phyloP scores from a whole-genome alignment of 2,329 filamentous ascomycete genomes.

The Coniochaeta pulveracea region DNA sequence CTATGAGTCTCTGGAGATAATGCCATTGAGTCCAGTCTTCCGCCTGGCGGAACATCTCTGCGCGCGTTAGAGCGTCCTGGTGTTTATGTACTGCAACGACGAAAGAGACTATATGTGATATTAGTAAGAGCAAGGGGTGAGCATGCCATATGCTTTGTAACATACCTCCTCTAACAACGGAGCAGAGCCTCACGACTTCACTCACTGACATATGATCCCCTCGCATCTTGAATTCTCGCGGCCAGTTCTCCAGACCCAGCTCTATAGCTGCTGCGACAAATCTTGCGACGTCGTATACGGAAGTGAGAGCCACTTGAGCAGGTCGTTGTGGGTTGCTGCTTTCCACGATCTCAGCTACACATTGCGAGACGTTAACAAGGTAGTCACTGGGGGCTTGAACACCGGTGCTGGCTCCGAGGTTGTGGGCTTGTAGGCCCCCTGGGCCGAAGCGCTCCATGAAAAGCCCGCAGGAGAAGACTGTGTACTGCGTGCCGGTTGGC shows the following conservation, averaged over 20 bases:
- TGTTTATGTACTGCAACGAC: constrained; percentile 25
- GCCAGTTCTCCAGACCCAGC: constrained; percentile 49
- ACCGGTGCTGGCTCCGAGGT: constrained; percentile 46
- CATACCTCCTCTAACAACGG: constrained; percentile 37
- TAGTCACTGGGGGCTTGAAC: constrained; percentile 50
- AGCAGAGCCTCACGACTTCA: constrained; percentile 41
- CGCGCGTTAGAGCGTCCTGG: constrained; percentile 26
- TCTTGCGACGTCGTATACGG: constrained; percentile 57
- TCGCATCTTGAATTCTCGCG: constrained; percentile 54
- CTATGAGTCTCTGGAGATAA: constrained; percentile 50
- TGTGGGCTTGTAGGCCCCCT: constrained; percentile 47
- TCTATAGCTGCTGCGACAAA: constrained; percentile 62
- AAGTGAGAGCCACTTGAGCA: constrained; percentile 55
- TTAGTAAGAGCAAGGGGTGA: constrained; percentile 13
- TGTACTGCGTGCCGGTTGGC: constrained; percentile 48
- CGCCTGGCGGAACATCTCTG: constrained; percentile 30
- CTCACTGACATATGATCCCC: constrained; percentile 54
- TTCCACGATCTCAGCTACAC: constrained; percentile 49
- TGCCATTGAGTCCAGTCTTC: constrained; percentile 36
- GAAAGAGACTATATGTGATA: constrained; percentile 23
- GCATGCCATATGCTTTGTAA: constrained; percentile 5
- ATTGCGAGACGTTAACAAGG: constrained; percentile 48
- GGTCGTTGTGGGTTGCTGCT: constrained; percentile 35
- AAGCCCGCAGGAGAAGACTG: constrained; percentile 62
- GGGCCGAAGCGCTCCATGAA: constrained; percentile 68